Base-by-base conservation (phyloP, 352 stramenopile species). In the Phytophthora aleatoria region DNA sequence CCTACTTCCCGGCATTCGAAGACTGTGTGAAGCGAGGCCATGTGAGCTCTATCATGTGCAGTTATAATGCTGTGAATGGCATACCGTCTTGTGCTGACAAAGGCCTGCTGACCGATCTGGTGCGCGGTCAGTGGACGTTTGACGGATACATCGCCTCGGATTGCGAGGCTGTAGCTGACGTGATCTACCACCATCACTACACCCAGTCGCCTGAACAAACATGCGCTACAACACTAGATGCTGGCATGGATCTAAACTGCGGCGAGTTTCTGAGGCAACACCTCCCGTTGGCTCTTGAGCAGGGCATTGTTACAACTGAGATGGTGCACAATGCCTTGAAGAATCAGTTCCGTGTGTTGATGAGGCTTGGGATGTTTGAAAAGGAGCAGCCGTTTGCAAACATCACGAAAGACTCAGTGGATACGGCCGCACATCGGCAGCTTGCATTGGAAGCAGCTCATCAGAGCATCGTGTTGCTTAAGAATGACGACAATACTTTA, bases 1-100 rank as follows among this genome's bases (percentile, higher is more conserved):
- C 93, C 20, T 98, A 97, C 77, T 85, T 97, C 9, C 83, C 81
- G 10, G 76, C 77, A 9, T 95, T 98, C 50, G 77, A 94, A 42
- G 73, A 81, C 52, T 97, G 90, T 66, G 77, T 98, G 12, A 84
- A 64, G 61, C 79, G 87, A 24, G 92, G 77, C 15, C 67, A 81
- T 45, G 90, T 87, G 31, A 95, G 74, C 48, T 81, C 83, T 9
- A 67, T 98, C 42, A 98, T 99, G 96, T 99, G 95, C 73, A 96
- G 83, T 50, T 99, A 99, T 76, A 98, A 99, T 58, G 83, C 88
- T 11, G 79, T 98, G 28, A 98, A 98, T 68, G 92, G 93, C 5
- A 73, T 97, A 16, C 96, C 96, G 1, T 74, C 87, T 12, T 98
- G 96, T 69, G 89, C 92, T 5, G 91, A 97, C 67, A 69, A 74